Percentiles rank a stretch among this genome's conserved stretches.
These are phyloP conservation scores for Dillenia turbinata DNA, from an alignment of 164 flowering plant genomes.

Conservation along the genomic window DNA sequence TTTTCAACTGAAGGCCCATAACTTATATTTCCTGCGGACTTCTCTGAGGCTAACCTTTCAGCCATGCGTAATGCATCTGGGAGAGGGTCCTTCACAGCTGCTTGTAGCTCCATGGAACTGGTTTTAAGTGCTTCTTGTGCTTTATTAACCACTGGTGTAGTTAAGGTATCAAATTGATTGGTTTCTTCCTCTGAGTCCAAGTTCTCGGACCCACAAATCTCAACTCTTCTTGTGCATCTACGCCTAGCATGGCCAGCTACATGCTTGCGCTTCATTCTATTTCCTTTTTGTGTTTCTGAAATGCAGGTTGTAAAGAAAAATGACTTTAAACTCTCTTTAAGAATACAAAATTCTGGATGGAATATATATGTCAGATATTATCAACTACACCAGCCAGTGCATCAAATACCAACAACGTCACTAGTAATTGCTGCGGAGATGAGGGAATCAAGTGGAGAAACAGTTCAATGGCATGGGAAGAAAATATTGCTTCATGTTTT, in stretches of 20 bases:
- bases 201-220: slow-evolving; percentile 27
- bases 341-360: no score
- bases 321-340: no score
- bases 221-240: slow-evolving; percentile 15
- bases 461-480: no score
- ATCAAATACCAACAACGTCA: no score
- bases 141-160: slow-evolving; percentile 32
- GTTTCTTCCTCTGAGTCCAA: slow-evolving; percentile 4
- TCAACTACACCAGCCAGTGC: no score
- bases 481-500: no score
- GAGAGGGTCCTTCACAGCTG: slow-evolving; percentile 65
- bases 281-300: slow-evolving; percentile 9
- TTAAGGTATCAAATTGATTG: slow-evolving; percentile 14
- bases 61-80: slow-evolving; percentile 52
- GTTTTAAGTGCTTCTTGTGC: slow-evolving; percentile 40
- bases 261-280: slow-evolving; percentile 12
- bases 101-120: slow-evolving; percentile 42
- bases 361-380: no score
- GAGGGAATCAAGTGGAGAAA: no score
- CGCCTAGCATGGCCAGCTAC: slow-evolving; percentile 8
- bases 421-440: no score
- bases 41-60: slow-evolving; percentile 17
- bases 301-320: no score
- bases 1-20: slow-evolving; percentile 9
- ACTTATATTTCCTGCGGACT: slow-evolving; percentile 7